Evolutionary conservation across 352 stramenopile species (phyloP), one percentile per base, ranked within the genome.

Genomic region (Globisporangium solare): DNA sequence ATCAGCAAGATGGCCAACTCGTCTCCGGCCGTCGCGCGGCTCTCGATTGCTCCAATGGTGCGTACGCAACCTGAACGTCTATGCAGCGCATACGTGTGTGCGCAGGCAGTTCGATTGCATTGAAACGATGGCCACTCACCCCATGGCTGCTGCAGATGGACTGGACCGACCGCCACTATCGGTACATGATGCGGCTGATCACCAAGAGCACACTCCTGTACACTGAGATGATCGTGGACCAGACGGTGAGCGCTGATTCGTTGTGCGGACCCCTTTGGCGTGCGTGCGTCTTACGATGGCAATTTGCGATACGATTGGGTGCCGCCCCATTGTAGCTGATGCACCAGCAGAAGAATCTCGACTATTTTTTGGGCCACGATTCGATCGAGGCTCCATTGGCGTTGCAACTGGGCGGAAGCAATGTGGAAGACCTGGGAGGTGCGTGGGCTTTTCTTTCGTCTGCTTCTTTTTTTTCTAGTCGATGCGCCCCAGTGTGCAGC

Each of bases 141-240:
- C 11, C 24, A 27, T 27, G 35, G 47, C 18, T 7, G 42, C 31
- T 2, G 35, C 42, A 95, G 96, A 99, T 99, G 95, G 96, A 99
- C 68, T 98, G 97, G 73, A 99, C 96, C 1, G 96, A 98, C 77
- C 86, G 91, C 41, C 94, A 99, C 74, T 96, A 94, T 65, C 78
- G 83, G 47, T 96, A 97, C 71, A 79, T 99, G 61, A 89, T 98
- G 62, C 86, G 96, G 12, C 81, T 98, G 37, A 86, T 99, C 64
- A 98, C 95, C 6, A 83, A 88, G 55, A 69, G 76, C 46, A 99
- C 95, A 20, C 66, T 98, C 37, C 69, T 99, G 17, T 99, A 97
- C 71, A 99, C 94, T 11, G 97, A 99, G 79, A 99, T 99, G 97
- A 86, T 99, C 20, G 94, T 98, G 41, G 93, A 97, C 46, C 91